Evolutionary conservation across 305 asterid genomes (phyloP), one percentile per base, ranked within the genome.

Genomic region (Lippia alba): DNA sequence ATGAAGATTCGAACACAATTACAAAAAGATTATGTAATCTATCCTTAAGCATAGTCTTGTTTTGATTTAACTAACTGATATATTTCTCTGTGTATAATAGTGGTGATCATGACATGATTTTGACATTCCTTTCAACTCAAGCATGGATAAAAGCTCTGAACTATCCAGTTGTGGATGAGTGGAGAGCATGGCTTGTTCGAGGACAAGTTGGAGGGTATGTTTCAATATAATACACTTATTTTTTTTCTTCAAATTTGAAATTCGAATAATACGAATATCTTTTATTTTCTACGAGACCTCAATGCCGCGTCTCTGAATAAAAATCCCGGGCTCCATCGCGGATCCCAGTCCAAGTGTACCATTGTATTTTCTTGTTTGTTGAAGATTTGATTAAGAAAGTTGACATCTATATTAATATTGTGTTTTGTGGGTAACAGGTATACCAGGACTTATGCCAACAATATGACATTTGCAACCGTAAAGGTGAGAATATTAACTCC

Each of bases 131-230:
- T 46, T 64, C 69, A n/a, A 64, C 69, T 12, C 59, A 64, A 48
- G 69, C 58, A 32, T 64, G 69, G 69, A 64, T 64, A 64, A 8
- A 30, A 64, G 48, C 69, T 64, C 58, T 64, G 11, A 64, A 64
- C 30, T 64, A 64, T 64, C 40, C 69, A 20, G 30, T 64, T 48
- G 15, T 34, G 6, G 69, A 64, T 15, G 58, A 64, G 59, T 64
- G 69, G 69, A 64, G 69, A 24, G 44, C 11, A 15, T 64, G 69
- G 69, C 12, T 64, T 44, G 69, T 64, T 12, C 1, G 24, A 4
- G 69, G 46, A 49, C 58, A 46, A 14, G n/a, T 64, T n/a, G 69
- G 58, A 24, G 69, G 69, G 69, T 64, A 30, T 20, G 58, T 48
- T 24, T 3, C 56, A 12, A 63, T 17, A 24, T 24, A 24, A 24